phyloP scores from a whole-genome alignment of 805 yeast species.

The Alloascoidea africana region DNA sequence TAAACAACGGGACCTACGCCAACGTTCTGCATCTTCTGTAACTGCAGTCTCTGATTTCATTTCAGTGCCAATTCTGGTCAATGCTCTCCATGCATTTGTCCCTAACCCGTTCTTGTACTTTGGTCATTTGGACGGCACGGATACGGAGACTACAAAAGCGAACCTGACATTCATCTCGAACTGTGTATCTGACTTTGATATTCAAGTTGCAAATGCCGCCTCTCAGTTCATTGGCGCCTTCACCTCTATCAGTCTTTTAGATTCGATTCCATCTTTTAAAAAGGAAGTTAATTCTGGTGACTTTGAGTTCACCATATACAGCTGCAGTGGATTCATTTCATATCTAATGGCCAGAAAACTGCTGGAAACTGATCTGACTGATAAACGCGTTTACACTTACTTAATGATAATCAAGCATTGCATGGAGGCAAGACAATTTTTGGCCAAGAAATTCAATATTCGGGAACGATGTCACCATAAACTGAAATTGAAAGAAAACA shows the following conservation, averaged over 20 bases:
- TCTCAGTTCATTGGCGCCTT: background rate
- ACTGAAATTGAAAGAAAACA: slow-evolving; percentile 5
- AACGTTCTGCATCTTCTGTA: slow-evolving; percentile 10
- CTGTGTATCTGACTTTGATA: background rate
- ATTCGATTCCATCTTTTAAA: no score
- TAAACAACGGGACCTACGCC: no score
- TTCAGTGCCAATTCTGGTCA: background rate
- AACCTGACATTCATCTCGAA: background rate
- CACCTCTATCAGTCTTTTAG: background rate
- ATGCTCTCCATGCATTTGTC: background rate
- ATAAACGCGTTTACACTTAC: background rate
- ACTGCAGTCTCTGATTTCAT: slow-evolving; percentile 8
- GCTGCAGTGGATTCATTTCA: background rate
- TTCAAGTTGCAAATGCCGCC: background rate
- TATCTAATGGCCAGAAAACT: background rate
- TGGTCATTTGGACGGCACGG: background rate
- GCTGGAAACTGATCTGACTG: background rate
- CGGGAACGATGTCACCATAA: no score
- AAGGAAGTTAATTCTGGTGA: background rate
- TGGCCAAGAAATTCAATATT: no score
- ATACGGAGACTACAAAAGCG: background rate
- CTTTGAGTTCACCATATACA: background rate
- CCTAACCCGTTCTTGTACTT: background rate
- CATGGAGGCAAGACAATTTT: background rate
- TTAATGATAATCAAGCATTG: background rate